phyloP scores from a whole-genome alignment of 2,329 filamentous ascomycete species.

The Aspergillus ochraceus region DNA sequence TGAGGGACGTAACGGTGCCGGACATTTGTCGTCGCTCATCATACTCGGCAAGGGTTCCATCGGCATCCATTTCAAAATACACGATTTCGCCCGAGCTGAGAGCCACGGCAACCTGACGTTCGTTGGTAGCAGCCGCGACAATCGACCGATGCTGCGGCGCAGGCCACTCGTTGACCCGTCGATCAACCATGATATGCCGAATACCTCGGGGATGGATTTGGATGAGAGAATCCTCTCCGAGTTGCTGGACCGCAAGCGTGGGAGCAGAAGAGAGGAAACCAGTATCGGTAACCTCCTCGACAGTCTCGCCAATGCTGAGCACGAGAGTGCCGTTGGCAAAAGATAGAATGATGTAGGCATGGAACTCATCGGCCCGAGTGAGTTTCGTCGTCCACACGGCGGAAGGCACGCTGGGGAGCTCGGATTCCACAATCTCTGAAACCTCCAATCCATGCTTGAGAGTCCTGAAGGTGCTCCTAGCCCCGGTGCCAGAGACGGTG shows the following conservation, averaged over 20 bases:
- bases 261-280: slow-evolving; percentile 86
- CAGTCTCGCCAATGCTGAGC: slow-evolving; percentile 92
- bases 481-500: slow-evolving; percentile 82
- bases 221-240: slow-evolving; percentile 88
- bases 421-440: slow-evolving; percentile 92
- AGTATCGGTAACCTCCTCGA: slow-evolving; percentile 92
- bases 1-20: slow-evolving; percentile 92
- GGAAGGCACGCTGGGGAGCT: slow-evolving; percentile 82
- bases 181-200: slow-evolving; percentile 75
- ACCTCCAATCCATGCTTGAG: slow-evolving; percentile 92
- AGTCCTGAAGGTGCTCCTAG: slow-evolving; percentile 85
- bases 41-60: slow-evolving; percentile 88
- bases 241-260: slow-evolving; percentile 87
- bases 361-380: slow-evolving; percentile 75
- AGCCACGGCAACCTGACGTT: slow-evolving; percentile 88
- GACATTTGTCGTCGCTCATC: slow-evolving; percentile 95
- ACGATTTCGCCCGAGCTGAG: slow-evolving; percentile 95
- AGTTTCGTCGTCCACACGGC: slow-evolving; percentile 96
- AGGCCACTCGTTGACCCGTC: slow-evolving; percentile 87
- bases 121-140: slow-evolving; percentile 89
- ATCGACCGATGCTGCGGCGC: slow-evolving; percentile 93
- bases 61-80: slow-evolving; percentile 95
- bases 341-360: slow-evolving; percentile 93
- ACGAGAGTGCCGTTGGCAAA: slow-evolving; percentile 89
- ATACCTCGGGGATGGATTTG: slow-evolving; percentile 98